Evolutionary conservation across 805 yeast species (phyloP), one percentile per base, ranked within the genome.

Genomic region (Starmerella apis): DNA sequence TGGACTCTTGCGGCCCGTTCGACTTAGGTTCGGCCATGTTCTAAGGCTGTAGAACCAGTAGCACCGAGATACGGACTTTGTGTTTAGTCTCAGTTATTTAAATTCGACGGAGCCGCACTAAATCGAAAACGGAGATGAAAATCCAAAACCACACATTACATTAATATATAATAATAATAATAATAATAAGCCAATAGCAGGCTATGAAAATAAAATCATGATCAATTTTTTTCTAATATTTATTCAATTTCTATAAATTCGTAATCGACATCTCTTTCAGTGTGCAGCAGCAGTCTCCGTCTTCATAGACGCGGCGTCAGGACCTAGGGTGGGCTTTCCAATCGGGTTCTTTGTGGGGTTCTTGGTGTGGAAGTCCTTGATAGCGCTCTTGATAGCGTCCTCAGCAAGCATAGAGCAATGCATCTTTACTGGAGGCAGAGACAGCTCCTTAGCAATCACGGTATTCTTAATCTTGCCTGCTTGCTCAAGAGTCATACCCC

Each of bases 321-420:
- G 79, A 30, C 86, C 86, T 56, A 80, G 70, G 47, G 85, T 80
- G 43, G 59, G 55, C 44, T 47, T 45, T 44, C 54, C 50, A 11
- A 49, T 23, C n/a, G 83, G 67, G 74, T 63, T 69, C 68, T 59
- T 65, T 63, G 53, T 56, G 51, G 58, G 65, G 55, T 94, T 79
- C 81, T 92, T 92, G 46, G 86, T 68, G 69, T 78, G 81, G 75
- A 90, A 92, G 68, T 92, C 97, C 71, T 86, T 87, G 60, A 92
- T 87, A 13, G 98, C 98, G 47, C 88, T 81, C 75, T 92, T 90
- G 68, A 92, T 92, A 46, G 98, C 98, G 63, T 92, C 98, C 69
- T 92, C 98, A 16, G 98, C 98, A 62, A 92, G 75, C 98, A 92
- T 92, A 16, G 96, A 86, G 68, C 98, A 92, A 67, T 92, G 98